Conservation (phyloP, 805 yeast genomes). For the Brettanomyces bruxellensis region DNA sequence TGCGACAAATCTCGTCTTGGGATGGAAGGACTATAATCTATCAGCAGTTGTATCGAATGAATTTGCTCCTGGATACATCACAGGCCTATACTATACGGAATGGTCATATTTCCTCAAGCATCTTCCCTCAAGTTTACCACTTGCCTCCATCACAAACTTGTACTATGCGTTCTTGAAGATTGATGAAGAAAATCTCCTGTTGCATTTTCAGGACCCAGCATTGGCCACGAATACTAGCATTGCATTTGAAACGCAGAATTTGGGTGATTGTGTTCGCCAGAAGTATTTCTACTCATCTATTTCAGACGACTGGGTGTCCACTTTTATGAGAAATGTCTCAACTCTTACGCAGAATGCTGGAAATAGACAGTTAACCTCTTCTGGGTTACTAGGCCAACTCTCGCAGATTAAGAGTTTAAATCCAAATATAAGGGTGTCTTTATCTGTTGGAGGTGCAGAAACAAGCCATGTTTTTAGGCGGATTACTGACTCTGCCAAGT, state of each 20-base stretch:
- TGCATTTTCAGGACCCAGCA: constrained; percentile 46
- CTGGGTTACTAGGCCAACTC: constrained; percentile 24
- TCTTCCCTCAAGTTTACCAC: constrained; percentile 55
- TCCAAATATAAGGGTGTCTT: constrained; percentile 39
- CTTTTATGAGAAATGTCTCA: not conserved
- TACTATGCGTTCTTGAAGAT: constrained; percentile 72
- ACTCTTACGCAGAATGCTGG: not conserved
- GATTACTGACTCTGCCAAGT: constrained; percentile 14
- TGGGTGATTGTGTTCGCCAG: not conserved
- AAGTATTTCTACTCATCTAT: not conserved
- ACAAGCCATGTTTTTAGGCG: constrained; percentile 33
- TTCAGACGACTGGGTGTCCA: constrained; percentile 2
- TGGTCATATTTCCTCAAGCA: constrained; percentile 67
- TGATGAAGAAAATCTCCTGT: constrained; percentile 41
- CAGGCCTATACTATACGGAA: constrained; percentile 38
- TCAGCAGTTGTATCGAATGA: no score
- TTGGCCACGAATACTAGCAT: constrained; percentile 41
- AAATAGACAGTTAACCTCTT: not conserved
- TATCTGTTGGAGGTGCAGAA: constrained; percentile 82
- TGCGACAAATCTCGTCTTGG: no score
- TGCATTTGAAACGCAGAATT: constrained; percentile 5
- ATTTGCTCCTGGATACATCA: not conserved
- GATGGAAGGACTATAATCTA: no score
- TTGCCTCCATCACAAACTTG: constrained; percentile 49
- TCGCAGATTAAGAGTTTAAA: constrained; percentile 18